Base-by-base conservation (phyloP, 352 stramenopile genomes). In the Aphanomyces stellatus region DNA sequence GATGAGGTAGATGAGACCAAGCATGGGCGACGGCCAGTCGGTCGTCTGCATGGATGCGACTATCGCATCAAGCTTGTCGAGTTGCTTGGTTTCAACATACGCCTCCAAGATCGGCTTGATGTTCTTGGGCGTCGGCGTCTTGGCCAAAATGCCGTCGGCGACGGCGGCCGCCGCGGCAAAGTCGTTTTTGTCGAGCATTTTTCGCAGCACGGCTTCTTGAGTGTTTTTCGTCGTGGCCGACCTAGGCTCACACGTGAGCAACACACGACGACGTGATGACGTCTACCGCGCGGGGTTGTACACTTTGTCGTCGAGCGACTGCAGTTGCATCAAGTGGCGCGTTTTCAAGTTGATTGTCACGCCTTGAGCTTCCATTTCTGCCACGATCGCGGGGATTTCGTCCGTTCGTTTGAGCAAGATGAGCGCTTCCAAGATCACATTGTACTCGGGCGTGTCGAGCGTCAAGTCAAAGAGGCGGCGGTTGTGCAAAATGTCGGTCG, bases 321-420 rank as follows among this genome's bases (percentile, higher is more conserved):
- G n/a, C n/a, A n/a, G n/a, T n/a, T n/a, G n/a, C n/a, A n/a, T n/a
- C n/a, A n/a, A n/a, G n/a, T n/a, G n/a, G n/a, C n/a, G n/a, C n/a
- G n/a, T n/a, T n/a, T n/a, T n/a, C n/a, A n/a, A n/a, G n/a, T n/a
- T n/a, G n/a, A n/a, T n/a, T n/a, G n/a, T n/a, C n/a, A n/a, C n/a
- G n/a, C n/a, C n/a, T n/a, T n/a, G n/a, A n/a, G n/a, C n/a, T n/a
- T 69, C 65, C 81, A 91, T 91, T 53, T 91, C 83, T 19, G 82
- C 70, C 34, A 91, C 57, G 53, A 88, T 67, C 3, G 74, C 72
- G 31, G 56, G 65, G 37, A 92, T 83, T 57, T 90, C 81, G 25
- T 79, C 74, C 17, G 77, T 79, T 33, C 79, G 79, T n/a, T 85
- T 73, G n/a, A 92, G 65, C 49, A 82, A 82, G 65, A 90, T 81